Evolutionary conservation across 352 stramenopile genomes (phyloP).

Genomic region (Phytophthora pini): DNA sequence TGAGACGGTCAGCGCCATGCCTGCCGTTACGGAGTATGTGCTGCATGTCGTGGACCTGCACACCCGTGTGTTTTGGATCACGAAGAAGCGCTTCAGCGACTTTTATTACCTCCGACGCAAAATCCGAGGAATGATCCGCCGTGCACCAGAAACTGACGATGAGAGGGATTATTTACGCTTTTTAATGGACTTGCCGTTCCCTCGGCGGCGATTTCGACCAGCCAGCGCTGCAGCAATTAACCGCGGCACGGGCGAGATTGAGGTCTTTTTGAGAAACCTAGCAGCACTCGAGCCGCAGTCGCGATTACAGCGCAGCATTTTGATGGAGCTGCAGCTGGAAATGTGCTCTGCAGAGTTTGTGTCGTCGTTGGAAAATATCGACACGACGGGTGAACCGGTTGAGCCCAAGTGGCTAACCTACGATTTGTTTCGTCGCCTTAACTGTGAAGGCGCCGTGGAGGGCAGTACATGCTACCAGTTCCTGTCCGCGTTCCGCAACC

Average conservation of each 20-base stretch:
- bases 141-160: conserved; percentile 34
- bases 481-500: conserved; percentile 75
- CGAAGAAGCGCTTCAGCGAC: conserved; percentile 82
- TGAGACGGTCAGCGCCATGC: conserved; percentile 62
- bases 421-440: conserved; percentile 78
- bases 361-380: conserved; percentile 75
- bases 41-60: conserved; percentile 80
- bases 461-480: conserved; percentile 84
- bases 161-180: conserved; percentile 75
- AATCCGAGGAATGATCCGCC: conserved; percentile 58
- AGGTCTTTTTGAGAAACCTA: conserved; percentile 80
- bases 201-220: conserved; percentile 60
- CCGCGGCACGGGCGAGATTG: conserved; percentile 65
- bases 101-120: conserved; percentile 76
- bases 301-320: conserved; percentile 57
- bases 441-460: conserved; percentile 67
- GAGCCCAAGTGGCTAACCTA: conserved; percentile 83
- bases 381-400: conserved; percentile 63
- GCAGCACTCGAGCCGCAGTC: conserved; percentile 69
- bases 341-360: conserved; percentile 84
- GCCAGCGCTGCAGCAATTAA: conserved; percentile 50
- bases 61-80: conserved; percentile 86
- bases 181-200: conserved; percentile 78
- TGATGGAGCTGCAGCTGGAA: conserved; percentile 72
- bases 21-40: conserved; percentile 74